Base-by-base conservation (phyloP, 2,329 filamentous ascomycete genomes). In the Raffaelea ambrosiae region DNA sequence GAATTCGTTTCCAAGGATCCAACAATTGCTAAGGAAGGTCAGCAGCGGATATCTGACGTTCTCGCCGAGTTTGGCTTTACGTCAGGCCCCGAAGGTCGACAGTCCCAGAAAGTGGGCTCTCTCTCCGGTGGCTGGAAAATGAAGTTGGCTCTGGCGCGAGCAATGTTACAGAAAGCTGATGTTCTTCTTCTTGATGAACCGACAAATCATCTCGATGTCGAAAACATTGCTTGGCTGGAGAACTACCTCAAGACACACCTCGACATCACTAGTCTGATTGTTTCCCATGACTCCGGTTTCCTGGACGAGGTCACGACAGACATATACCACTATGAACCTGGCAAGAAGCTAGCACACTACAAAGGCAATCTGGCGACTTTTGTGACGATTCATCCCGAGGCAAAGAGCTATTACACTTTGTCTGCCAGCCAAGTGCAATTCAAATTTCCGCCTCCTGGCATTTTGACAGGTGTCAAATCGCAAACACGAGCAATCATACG, bases 91-190 rank as follows among this genome's bases (percentile, higher is more conserved):
- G 86, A 93, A 56, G 93, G 91, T 51, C 82, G 88, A 51, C 93
- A 97, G 67, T 77, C 83, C 5, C 82, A 96, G 64, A 87, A 85
- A 59, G 93, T 98, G 50, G 93, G 93, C 57, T 96, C 91, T 19
- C 71, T 98, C 33, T 97, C 93, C 40, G 93, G 93, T 69, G 93
- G 93, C 63, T 98, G 93, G 93, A 97, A 97, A 79, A 98, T 98
- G 93, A 98, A 98, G 81, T 73, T 98, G 52, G 93, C 93, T 55
- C 71, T 98, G 66, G 93, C 93, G 46, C 82, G 93, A 60, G 93
- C 93, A 54, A 97, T 98, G 90, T 77, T 98, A 60, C 87, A 93
- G 76, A 86, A 84, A 62, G 91, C 93, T n/a, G 93, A 98, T 64
- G 90, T 98, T 44, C 78, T 98, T 50, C 76, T 98, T 45, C 81